A percentile compares a stretch with the other conserved stretches of the same genome.
These are phyloP conservation scores for Phaffia australis DNA, from an alignment of 768 basidiomycete species.

Conservation along the genomic window DNA sequence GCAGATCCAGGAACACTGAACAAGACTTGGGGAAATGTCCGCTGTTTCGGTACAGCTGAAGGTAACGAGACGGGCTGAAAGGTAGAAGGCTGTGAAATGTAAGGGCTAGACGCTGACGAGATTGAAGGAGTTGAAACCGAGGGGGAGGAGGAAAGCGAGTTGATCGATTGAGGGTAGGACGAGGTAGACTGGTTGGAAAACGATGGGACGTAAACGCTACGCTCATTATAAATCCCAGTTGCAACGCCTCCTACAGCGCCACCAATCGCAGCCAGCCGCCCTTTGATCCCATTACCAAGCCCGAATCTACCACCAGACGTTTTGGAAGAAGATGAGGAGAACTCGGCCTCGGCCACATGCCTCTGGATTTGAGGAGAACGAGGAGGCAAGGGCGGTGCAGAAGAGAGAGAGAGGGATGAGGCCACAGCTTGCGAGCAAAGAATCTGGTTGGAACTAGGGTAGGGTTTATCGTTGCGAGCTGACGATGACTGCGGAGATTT, in stretches of 20 bases:
- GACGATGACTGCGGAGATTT: not conserved
- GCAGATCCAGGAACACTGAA: constrained; percentile 16
- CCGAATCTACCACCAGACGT: not conserved
- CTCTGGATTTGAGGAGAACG: constrained; percentile 11
- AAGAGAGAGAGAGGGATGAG: not conserved
- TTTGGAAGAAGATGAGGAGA: constrained; percentile 7
- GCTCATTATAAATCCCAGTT: constrained; percentile 9
- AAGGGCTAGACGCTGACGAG: not conserved
- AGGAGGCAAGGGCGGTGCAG: constrained; percentile 18
- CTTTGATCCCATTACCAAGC: constrained; percentile 11
- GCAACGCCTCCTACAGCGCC: constrained; percentile 16
- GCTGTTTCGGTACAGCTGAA: not conserved
- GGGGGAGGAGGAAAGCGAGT: not conserved
- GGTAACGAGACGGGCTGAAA: not conserved
- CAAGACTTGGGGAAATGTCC: constrained; percentile 14
- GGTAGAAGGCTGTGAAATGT: not conserved
- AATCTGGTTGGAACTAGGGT: not conserved
- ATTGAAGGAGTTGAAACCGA: not conserved
- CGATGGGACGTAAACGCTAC: not conserved
- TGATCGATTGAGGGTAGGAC: not conserved
- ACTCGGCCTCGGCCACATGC: constrained; percentile 21
- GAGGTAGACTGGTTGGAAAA: not conserved
- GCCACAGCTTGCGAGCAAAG: not conserved
- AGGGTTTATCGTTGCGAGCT: too few species aligned
- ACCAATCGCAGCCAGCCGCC: constrained; percentile 14